Conservation (phyloP, 129 eudicot species). For the Cynara cardunculus region DNA sequence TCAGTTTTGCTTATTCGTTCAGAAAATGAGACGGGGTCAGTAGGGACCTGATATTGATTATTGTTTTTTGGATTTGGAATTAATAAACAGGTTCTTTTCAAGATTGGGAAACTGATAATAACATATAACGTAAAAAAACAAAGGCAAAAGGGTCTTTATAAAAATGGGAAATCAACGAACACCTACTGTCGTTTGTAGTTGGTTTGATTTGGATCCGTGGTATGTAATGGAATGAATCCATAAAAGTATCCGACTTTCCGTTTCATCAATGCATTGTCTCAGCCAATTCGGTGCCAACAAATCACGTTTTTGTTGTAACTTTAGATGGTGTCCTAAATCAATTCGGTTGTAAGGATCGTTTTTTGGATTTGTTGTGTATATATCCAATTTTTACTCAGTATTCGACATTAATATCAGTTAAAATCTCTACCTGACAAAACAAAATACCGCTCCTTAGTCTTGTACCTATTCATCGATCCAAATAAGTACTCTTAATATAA, state of each 20-base stretch:
- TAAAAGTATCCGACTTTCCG: background rate
- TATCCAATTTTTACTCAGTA: background rate
- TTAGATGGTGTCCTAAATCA: background rate
- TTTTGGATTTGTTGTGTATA: background rate
- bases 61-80: slow-evolving; percentile 23
- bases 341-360: background rate
- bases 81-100: slow-evolving; percentile 14
- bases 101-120: background rate
- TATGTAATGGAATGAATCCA: background rate
- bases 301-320: background rate
- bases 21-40: slow-evolving; percentile 8
- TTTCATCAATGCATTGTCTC: background rate
- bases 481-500: background rate
- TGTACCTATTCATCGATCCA: background rate
- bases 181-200: background rate
- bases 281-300: background rate
- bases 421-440: background rate
- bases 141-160: background rate
- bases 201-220: background rate
- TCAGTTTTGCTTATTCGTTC: slow-evolving; percentile 7
- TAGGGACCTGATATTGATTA: slow-evolving; percentile 17
- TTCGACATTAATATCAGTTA: background rate
- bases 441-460: background rate
- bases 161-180: background rate
- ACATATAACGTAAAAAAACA: background rate